Evolutionary conservation across 2,329 filamentous ascomycete species (phyloP), one percentile per base, ranked within the genome.

Genomic region (Neospermospora avenae): DNA sequence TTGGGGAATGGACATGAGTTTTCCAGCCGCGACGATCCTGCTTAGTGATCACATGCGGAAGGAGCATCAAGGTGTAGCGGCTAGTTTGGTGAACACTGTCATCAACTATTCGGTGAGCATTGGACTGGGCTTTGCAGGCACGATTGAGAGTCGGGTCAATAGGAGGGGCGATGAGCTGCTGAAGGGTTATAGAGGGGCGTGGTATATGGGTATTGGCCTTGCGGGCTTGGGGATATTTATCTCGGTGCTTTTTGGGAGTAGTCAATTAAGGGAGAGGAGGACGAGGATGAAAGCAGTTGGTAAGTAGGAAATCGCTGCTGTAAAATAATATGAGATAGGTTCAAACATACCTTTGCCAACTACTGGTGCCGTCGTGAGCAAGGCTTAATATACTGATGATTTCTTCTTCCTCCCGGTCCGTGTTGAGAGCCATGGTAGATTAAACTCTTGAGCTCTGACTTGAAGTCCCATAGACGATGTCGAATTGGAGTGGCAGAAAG

Each of bases 1-100:
- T 2, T 70, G 77, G 68, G 80, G 78, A 39, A 79, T 80, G 0
- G 85, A 89, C 69, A 87, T 88, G 78, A 83, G 78, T 2, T 82
- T 78, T 57, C 77, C 79, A 0, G 78, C 78, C 0, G 78, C 79
- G 0, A 80, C 82, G 54, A 79, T 84, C 8, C 78, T 84, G 57
- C 77, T 81, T 0, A 82, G 80, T 57, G 81, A 83, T 58, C 76
- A 75, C 0, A 80, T 83, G 31, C 72, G 67, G 2, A 72, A 74
- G 2, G 73, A 75, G 4, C 74, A 84, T 22, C 80, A 84, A 54
- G 81, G 81, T 0, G 73, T 83, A 2, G 81, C 80, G 0, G 78
- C 76, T 0, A 78, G 75, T 14, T 68, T 84, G 2, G 75, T 84
- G 7, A 79, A 80, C 0, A 77, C 75, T 0, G 61, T 80, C 13